phyloP scores from a whole-genome alignment of 2,329 filamentous ascomycete genomes.

The Biscogniauxia mediterranea region DNA sequence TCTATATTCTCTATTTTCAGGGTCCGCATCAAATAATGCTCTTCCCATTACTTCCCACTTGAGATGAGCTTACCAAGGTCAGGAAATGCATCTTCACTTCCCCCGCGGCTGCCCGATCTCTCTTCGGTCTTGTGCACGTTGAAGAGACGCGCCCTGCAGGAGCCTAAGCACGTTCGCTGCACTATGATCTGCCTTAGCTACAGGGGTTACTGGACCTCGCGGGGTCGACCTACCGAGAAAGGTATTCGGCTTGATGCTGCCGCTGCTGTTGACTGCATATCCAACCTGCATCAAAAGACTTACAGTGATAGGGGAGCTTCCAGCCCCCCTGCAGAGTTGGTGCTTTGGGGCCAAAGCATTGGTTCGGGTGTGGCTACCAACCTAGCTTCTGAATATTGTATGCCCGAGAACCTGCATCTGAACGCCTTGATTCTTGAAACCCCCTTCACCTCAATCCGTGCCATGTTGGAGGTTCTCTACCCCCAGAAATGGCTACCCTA shows the following conservation, averaged over 20 bases:
- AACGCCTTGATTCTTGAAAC: conserved; percentile 68
- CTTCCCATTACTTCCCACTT: conserved; percentile 7
- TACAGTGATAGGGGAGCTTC: conserved; percentile 5
- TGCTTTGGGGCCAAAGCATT: conserved; percentile 78
- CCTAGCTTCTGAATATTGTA: conserved; percentile 45
- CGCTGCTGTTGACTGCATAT: conserved; percentile 63
- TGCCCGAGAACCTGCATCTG: conserved; percentile 40
- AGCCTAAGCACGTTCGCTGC: conserved; percentile 34
- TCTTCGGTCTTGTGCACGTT: conserved; percentile 51
- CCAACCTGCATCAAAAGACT: conserved; percentile 37
- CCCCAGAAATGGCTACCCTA: conserved; percentile 81
- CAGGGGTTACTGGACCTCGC: conserved; percentile 76
- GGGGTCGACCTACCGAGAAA: conserved; percentile 65
- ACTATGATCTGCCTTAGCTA: conserved; percentile 59
- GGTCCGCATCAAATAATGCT: conserved; percentile 38
- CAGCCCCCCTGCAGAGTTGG: conserved; percentile 35
- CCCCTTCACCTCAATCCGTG: conserved; percentile 67
- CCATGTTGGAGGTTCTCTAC: conserved; percentile 71
- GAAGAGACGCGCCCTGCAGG: conserved; percentile 35
- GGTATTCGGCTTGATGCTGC: conserved; percentile 69
- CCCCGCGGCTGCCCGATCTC: conserved; percentile 55
- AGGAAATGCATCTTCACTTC: conserved; percentile 61
- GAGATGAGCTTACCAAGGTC: conserved; percentile 22
- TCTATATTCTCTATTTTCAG: conserved; percentile 59
- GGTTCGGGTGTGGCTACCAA: conserved; percentile 70